Evolutionary conservation across 148 eudicot genomes (phyloP), one percentile per base, ranked within the genome.

Genomic region (Hydrangea macrophylla): DNA sequence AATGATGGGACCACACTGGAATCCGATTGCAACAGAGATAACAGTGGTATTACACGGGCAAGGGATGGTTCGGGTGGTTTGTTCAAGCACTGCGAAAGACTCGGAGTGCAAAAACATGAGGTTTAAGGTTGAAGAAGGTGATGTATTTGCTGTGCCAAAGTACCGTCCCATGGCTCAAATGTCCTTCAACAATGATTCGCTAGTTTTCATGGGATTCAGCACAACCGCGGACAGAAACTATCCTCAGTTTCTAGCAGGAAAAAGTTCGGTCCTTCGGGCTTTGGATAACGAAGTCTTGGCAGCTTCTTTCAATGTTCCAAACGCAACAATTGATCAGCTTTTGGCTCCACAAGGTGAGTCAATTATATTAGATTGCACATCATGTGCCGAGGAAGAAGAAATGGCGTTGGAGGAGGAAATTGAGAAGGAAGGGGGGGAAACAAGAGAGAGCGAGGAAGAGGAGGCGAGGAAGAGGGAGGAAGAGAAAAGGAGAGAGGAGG

Each of bases 1-100:
- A 10, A 93, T 90, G 96, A 86, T 88, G 96, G 98, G 90, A 48
- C 98, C 98, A 2, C 96, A 88, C 62, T 90, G 96, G 96, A 93
- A 93, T 61, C 96, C 92, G 0, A 75, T 44, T 69, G 90, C 86
- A 6, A 72, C 79, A 0, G 98, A 90, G 77, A 74, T 86, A 45
- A 79, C 83, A 0, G 70, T 86, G 7, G 96, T 88, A 12, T 23
- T 87, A 51, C 78, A 87, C 57, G 98, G 98, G 6, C 78, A 65
- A 25, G 98, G 97, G 35, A 86, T 88, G 92, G 77, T 93, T 17
- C 79, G 72, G 11, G 83, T 85, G 44, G 90, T 90, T 13, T 87
- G 97, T 71, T 64, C 92, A 0, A 82, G 84, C 63, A 27, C 75
- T 30, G 33, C 58, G 26, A 77, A 75, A 5, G 72, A 69, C 58